Evolutionary conservation across 148 eudicot genomes (phyloP), one percentile per base, ranked within the genome.

Genomic region (Limonium bicolor): DNA sequence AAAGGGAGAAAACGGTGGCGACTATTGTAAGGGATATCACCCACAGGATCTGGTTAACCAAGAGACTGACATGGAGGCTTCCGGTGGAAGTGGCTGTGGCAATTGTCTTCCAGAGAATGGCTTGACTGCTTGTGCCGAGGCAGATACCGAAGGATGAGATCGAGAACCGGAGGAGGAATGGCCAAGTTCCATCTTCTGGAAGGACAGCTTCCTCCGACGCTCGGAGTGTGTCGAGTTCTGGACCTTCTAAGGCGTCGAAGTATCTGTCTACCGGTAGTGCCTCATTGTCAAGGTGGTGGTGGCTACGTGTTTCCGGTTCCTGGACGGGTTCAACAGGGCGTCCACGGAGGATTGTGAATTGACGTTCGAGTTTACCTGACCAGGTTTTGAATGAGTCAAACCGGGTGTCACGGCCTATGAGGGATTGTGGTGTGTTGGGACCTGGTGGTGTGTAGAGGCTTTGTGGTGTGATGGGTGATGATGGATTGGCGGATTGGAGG

Each of bases 51-150:
- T 69, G 50, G 60, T 83, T 83, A 16, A 80, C 64, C 12, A 66
- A 37, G 11, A 61, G 68, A 62, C 78, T 80, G 30, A 83, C 26
- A 31, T 72, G 59, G 37, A 88, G 83, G 45, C 77, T 82, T 12
- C 51, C 48, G 6, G 69, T 88, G 2, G 92, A 80, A 5, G 61
- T 51, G 13, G 86, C 58, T 16, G 69, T 57, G 1, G 96, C 80
- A 11, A 88, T 51, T 22, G 60, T 63, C 41, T 88, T 88, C 96
- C 96, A 88, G 70, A 88, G 32, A 2, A 77, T 68, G 34, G 86
- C 83, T 70, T 88, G 96, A 64, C 96, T 83, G 60, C 92, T 74
- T n/a, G 80, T 53, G 18, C 96, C 96, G 6, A 88, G 86, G 56
- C 94, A 80, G 32, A 83, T 80, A 65, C 96, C 96, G 35, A 83